phyloP scores from a whole-genome alignment of 306 rosid species.

The Canavalia gladiata region DNA sequence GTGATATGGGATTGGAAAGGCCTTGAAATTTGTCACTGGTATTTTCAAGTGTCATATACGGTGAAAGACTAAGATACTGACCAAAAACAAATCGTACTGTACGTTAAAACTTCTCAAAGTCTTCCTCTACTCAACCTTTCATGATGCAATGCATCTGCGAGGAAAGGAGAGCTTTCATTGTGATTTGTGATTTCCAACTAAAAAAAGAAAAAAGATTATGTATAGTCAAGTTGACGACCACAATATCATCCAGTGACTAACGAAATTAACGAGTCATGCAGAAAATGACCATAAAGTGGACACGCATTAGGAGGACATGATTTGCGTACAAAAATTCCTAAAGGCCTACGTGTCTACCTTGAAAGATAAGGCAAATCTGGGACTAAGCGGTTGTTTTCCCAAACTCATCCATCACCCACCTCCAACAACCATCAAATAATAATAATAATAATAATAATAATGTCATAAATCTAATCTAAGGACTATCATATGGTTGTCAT shows the following conservation, averaged over 20 bases:
- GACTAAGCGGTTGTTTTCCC: constrained; percentile 50
- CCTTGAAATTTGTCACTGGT: not conserved
- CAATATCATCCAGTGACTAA: not conserved
- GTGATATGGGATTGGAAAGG: not conserved
- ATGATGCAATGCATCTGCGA: not conserved
- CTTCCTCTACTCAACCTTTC: not conserved
- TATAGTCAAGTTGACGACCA: constrained; percentile 37
- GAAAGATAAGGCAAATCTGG: constrained; percentile 48
- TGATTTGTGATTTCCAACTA: constrained; percentile 6
- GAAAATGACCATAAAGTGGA: constrained; percentile 46
- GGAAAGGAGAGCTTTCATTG: constrained; percentile 34
- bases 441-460: not conserved
- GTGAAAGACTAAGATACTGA: not conserved
- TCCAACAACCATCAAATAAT: constrained; percentile 42
- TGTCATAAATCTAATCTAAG: constrained; percentile 11
- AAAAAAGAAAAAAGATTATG: not conserved
- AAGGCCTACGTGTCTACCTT: constrained; percentile 53
- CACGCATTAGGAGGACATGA: constrained; percentile 48
- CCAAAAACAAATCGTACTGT: not conserved
- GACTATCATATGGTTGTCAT: constrained; percentile 32
- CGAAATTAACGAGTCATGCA: constrained; percentile 29
- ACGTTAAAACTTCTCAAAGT: not conserved
- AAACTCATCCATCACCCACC: constrained; percentile 42
- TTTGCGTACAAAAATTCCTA: constrained; percentile 28
- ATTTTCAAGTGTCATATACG: not conserved